Percentiles rank a stretch among this genome's conserved stretches.
phyloP scores from a whole-genome alignment of 2,329 filamentous ascomycete species.

The Arthrobotrys megalospora region DNA sequence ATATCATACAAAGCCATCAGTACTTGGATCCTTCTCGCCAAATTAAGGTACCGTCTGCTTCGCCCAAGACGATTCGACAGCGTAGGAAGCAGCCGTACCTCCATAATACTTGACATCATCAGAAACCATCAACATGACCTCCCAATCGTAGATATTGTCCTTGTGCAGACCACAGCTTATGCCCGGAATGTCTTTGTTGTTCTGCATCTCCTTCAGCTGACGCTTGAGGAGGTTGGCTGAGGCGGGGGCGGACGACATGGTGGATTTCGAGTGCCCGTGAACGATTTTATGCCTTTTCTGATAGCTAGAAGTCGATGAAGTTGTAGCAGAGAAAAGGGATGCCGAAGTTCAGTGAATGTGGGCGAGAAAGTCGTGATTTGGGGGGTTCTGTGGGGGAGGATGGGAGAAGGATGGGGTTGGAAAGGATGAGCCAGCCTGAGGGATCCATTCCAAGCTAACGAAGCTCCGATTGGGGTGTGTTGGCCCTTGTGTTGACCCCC shows the following conservation, averaged over 20 bases:
- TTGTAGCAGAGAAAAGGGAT: conserved; percentile 2
- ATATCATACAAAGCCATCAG: conserved; percentile 44
- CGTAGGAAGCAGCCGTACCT: conserved; percentile 72
- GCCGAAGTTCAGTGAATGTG: background rate
- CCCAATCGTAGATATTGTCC: conserved; percentile 95
- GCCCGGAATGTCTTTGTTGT: conserved; percentile 89
- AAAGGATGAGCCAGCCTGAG: conserved; percentile 1
- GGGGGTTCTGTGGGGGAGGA: conserved; percentile 3
- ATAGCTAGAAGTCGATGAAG: conserved; percentile 1
- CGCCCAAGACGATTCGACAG: background rate
- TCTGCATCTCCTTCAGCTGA: conserved; percentile 95
- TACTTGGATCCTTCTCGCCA: background rate
- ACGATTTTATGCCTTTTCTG: background rate
- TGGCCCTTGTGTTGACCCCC: conserved; percentile 1
- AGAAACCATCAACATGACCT: conserved; percentile 98
- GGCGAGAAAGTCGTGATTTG: background rate
- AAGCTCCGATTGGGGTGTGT: background rate
- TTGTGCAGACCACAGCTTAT: conserved; percentile 92
- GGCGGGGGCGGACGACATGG: conserved; percentile 66
- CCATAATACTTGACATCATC: conserved; percentile 95
- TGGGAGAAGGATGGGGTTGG: background rate
- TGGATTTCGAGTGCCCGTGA: background rate
- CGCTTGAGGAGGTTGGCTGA: conserved; percentile 82
- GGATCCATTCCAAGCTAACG: background rate
- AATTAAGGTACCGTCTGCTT: background rate